Conservation (phyloP, 2,329 filamentous ascomycete genomes). For the Curvularia sp. region DNA sequence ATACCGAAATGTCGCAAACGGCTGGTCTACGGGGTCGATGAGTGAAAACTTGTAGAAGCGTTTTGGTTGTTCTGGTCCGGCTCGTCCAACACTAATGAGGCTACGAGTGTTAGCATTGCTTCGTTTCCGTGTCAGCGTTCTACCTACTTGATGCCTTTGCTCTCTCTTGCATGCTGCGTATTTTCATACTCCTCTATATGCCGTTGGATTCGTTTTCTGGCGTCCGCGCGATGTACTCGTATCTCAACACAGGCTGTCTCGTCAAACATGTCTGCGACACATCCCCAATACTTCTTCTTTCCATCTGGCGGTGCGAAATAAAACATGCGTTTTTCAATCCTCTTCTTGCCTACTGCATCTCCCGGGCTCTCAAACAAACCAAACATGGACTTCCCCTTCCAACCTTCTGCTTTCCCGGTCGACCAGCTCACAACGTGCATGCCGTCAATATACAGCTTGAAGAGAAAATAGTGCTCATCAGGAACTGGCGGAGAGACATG, state of each 20-base stretch:
- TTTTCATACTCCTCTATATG: slow-evolving; percentile 35
- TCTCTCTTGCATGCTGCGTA: slow-evolving; percentile 29
- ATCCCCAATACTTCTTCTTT: slow-evolving; percentile 14
- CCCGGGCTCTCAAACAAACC: slow-evolving; percentile 50
- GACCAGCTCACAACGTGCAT: slow-evolving; percentile 55
- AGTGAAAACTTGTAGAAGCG: slow-evolving; percentile 59
- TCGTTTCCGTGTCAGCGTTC: not conserved
- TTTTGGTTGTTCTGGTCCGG: slow-evolving; percentile 52
- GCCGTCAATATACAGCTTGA: slow-evolving; percentile 56
- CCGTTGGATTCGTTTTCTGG: slow-evolving; percentile 49
- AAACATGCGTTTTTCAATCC: slow-evolving; percentile 53
- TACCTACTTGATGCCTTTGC: slow-evolving; percentile 43
- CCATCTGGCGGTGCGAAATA: slow-evolving; percentile 43
- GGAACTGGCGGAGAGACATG: slow-evolving; percentile 42
- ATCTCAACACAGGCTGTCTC: slow-evolving; percentile 51
- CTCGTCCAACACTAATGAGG: slow-evolving; percentile 48
- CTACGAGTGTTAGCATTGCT: slow-evolving; percentile 35
- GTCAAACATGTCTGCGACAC: slow-evolving; percentile 27
- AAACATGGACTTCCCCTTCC: slow-evolving; percentile 56
- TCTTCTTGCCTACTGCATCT: slow-evolving; percentile 37
- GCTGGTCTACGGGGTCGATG: slow-evolving; percentile 57
- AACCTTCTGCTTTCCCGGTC: slow-evolving; percentile 52
- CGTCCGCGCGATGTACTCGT: slow-evolving; percentile 51
- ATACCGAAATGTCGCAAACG: slow-evolving; percentile 57
- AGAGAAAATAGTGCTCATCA: slow-evolving; percentile 50